These are phyloP conservation scores for Phoma herbarum DNA, from an alignment of 2,329 filamentous ascomycete genomes.

Conservation along the genomic window DNA sequence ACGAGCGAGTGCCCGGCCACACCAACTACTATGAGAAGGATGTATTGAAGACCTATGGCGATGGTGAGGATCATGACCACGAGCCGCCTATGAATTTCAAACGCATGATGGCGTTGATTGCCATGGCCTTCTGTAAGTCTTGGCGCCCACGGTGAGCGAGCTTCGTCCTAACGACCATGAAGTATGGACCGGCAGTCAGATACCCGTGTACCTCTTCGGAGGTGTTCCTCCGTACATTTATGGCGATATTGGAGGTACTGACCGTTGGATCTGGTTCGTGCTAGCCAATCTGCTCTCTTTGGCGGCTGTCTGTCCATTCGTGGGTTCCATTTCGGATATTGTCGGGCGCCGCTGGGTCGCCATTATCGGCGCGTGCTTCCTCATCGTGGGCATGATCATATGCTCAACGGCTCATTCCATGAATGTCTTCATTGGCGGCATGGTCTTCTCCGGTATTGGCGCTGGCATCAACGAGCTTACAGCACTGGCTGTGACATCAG, in stretches of 20 bases:
- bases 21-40: constrained; percentile 58
- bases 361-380: constrained; percentile 40
- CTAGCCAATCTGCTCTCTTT: constrained; percentile 62
- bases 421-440: constrained; percentile 39
- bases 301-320: constrained; percentile 68
- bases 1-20: constrained; percentile 50
- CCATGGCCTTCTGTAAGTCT: constrained; percentile 36
- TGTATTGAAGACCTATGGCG: constrained; percentile 52
- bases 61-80: constrained; percentile 27
- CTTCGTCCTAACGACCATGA: constrained; percentile 2
- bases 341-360: constrained; percentile 45
- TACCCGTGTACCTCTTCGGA: constrained; percentile 57
- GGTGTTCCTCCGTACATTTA: constrained; percentile 60
- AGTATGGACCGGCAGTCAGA: constrained; percentile 68
- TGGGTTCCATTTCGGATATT: constrained; percentile 58
- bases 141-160: background rate
- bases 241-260: constrained; percentile 65
- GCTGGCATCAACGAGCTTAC: constrained; percentile 74
- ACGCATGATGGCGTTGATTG: constrained; percentile 63
- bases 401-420: constrained; percentile 38
- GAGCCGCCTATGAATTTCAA: constrained; percentile 33
- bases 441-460: constrained; percentile 67
- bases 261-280: constrained; percentile 66
- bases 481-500: constrained; percentile 71
- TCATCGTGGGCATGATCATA: constrained; percentile 48